Conservation (phyloP, 2,329 filamentous ascomycete species). For the Helotiales sp. region DNA sequence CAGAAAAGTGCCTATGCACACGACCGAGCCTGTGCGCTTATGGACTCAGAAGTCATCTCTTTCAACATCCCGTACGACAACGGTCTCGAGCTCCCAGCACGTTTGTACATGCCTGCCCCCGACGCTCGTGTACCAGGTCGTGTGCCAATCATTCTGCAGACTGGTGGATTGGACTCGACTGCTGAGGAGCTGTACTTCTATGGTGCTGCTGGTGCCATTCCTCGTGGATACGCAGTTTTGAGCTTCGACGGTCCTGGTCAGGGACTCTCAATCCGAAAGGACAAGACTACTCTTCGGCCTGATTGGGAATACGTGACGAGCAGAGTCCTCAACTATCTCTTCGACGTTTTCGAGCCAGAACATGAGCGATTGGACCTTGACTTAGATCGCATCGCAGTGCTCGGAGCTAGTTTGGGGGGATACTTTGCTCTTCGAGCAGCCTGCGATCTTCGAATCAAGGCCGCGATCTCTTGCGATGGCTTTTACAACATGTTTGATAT, state of each 20-base stretch:
- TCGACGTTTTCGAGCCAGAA: conserved; percentile 12
- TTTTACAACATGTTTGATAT: conserved; percentile 39
- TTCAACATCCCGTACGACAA: conserved; percentile 42
- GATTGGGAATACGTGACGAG: conserved; percentile 32
- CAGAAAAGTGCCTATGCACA: conserved; percentile 31
- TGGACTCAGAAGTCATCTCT: conserved; percentile 32
- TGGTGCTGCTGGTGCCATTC: conserved; percentile 18
- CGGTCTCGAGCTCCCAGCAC: conserved; percentile 36
- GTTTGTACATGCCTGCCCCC: conserved; percentile 31
- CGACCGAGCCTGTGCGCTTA: conserved; percentile 29
- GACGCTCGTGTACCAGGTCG: conserved; percentile 20
- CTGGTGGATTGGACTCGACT: conserved; percentile 33
- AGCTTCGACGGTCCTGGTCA: conserved; percentile 43
- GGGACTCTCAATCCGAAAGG: conserved; percentile 31
- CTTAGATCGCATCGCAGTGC: conserved; percentile 26
- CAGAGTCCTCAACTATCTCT: conserved; percentile 28
- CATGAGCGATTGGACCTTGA: conserved; percentile 28
- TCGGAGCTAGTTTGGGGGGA: conserved; percentile 42
- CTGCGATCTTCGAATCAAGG: conserved; percentile 43
- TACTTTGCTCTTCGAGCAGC: conserved; percentile 47
- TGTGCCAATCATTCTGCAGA: conserved; percentile 23
- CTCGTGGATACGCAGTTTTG: conserved; percentile 38
- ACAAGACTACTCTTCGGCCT: conserved; percentile 21
- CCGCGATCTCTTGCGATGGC: conserved; percentile 41
- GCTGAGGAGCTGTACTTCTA: conserved; percentile 37